Percentiles rank a stretch among this genome's conserved stretches.
Evolutionary conservation across 352 stramenopile species (phyloP).

Genomic region (Phytophthora sp.): DNA sequence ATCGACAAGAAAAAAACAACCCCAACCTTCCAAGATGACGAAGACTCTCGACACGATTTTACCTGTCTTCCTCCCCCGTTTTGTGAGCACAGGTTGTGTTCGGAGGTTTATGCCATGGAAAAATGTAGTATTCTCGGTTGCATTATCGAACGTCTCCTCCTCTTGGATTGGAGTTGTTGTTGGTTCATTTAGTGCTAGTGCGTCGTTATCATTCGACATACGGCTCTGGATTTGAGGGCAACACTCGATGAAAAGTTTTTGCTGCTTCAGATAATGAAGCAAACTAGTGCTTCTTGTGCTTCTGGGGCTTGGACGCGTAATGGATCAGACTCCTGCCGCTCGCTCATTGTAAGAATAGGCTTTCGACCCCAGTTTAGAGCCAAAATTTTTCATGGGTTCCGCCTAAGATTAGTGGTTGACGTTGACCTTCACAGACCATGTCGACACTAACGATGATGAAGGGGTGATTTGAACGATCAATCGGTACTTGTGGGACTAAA

Average conservation of each 20-base stretch:
- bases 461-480: no score
- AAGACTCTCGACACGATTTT: constrained; percentile 79
- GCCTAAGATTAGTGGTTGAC: constrained; percentile 21
- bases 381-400: constrained; percentile 7
- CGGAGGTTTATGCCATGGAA: constrained; percentile 73
- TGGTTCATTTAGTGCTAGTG: neutral
- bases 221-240: neutral
- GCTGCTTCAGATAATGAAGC: neutral
- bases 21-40: constrained; percentile 70
- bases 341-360: constrained; percentile 18
- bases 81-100: constrained; percentile 74
- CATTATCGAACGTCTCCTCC: constrained; percentile 5
- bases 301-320: neutral
- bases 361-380: constrained; percentile 12
- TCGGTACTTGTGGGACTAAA: no score
- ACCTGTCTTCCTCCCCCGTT: constrained; percentile 67
- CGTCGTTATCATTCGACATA: constrained; percentile 14
- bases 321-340: constrained; percentile 1
- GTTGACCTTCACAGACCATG: neutral
- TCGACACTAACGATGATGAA: no score
- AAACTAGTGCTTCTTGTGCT: neutral
- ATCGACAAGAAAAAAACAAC: neutral
- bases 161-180: constrained; percentile 4
- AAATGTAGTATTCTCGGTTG: constrained; percentile 24
- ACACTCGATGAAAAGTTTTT: constrained; percentile 14